phyloP scores from a whole-genome alignment of 148 eudicot genomes.

The Fallopia convolvulus region DNA sequence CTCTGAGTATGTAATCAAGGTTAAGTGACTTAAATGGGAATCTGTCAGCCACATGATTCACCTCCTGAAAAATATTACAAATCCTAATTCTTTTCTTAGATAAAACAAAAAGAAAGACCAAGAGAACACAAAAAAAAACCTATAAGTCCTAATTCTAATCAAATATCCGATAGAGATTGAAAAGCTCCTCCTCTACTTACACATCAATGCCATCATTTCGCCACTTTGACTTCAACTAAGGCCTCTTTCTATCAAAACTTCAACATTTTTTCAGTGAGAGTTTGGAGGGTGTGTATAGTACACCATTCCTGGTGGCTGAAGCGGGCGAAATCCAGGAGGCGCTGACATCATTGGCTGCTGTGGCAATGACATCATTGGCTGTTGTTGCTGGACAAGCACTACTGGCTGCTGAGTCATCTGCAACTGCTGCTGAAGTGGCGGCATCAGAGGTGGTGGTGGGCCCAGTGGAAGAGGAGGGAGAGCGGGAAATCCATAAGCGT shows the following conservation, averaged over 20 bases:
- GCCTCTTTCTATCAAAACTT: slow-evolving; percentile 1
- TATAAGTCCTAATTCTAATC: background rate
- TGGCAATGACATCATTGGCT: slow-evolving; percentile 26
- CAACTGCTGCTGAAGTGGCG: slow-evolving; percentile 40
- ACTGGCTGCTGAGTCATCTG: slow-evolving; percentile 36
- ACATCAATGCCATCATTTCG: background rate
- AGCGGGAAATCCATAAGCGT: slow-evolving; percentile 51
- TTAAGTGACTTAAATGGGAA: too few relatives aligned
- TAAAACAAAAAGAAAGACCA: background rate
- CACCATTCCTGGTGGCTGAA: slow-evolving; percentile 75
- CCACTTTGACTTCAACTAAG: background rate
- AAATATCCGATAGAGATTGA: background rate
- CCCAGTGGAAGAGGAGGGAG: slow-evolving; percentile 45
- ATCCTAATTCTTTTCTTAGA: too few relatives aligned
- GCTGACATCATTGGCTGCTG: slow-evolving; percentile 34
- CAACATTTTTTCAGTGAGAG: slow-evolving; percentile 29
- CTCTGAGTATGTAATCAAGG: too few relatives aligned
- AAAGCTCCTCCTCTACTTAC: background rate
- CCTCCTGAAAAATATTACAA: too few relatives aligned
- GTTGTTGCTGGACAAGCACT: slow-evolving; percentile 31
- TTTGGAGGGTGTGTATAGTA: slow-evolving; percentile 62
- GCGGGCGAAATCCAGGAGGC: slow-evolving; percentile 65
- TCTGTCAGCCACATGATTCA: too few relatives aligned
- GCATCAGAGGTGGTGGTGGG: slow-evolving; percentile 43
- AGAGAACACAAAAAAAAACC: slow-evolving; percentile 1